A percentile compares a stretch with the other conserved stretches of the same genome.
These are phyloP conservation scores for Plasmodium gonderi DNA, from an alignment of 169 alveolate genomes.

Conservation along the genomic window DNA sequence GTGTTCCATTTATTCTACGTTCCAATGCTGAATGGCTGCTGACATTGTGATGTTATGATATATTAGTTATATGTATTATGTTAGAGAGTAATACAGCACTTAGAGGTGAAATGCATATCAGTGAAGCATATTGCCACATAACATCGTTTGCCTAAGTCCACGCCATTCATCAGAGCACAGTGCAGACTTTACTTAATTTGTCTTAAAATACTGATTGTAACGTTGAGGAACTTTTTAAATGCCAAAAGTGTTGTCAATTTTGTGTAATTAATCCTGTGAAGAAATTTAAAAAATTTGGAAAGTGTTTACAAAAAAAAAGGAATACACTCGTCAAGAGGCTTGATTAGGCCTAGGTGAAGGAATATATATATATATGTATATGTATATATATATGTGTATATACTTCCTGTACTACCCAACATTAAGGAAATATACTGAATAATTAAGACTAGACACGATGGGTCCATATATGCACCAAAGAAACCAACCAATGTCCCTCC, in stretches of 20 bases:
- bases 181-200: not conserved
- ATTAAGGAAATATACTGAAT: not conserved
- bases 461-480: conserved; percentile 74
- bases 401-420: no score
- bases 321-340: no score
- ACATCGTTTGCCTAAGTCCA: no score
- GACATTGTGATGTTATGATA: not conserved
- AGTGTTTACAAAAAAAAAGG: not conserved
- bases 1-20: not conserved
- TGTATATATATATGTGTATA: not conserved
- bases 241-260: not conserved
- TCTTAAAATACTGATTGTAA: not conserved
- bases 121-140: no score
- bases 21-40: not conserved
- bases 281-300: not conserved
- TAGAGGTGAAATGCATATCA: not conserved
- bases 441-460: conserved; percentile 1
- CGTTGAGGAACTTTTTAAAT: not conserved
- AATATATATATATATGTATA: not conserved
- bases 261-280: not conserved
- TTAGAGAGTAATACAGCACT: not conserved
- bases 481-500: conserved; percentile 83
- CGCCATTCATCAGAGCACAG: not conserved
- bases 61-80: no score
- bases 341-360: not conserved